Base-by-base conservation (phyloP, 208 protist genomes). In the Porcisia hertigi region DNA sequence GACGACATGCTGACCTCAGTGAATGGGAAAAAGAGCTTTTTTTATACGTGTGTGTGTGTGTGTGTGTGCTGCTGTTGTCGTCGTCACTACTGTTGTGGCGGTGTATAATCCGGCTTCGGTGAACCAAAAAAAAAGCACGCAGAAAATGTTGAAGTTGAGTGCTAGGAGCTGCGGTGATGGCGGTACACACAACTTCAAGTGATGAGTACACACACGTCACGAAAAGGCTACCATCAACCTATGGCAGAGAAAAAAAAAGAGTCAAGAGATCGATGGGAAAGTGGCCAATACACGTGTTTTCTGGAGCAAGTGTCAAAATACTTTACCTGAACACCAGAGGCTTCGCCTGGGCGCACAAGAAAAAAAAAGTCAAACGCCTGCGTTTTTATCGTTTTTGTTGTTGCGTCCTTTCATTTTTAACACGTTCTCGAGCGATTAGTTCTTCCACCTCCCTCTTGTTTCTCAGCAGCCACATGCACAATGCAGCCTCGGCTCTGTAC, bases 1-100 rank as follows among this genome's bases (percentile, higher is more conserved):
- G 74, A 79, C 6, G 66, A 73, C 77, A 81, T 81, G 9, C 23
- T 47, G 52, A 30, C 25, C 9, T 34, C 4, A 2, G 23, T 58
- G 23, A 45, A 14, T 41, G 57, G 30, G 14, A 30, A 47, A 45
- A 16, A 20, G 16, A 9, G 16, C 20, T 60, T 60, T 11, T n/a
- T 60, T n/a, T 60, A 30, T 30, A 30, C 30, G 30, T 30, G 30
- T 30, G 30, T 30, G 30, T 30, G 30, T 30, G 30, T 30, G 30
- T 30, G n/a, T 36, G 64, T n/a, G n/a, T 5, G 20, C 39, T 36
- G 43, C 6, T 45, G 2, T 39, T 41, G 7, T 60, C 16, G 57
- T n/a, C 14, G 47, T 4, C 54, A 49, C 39, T 67, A 34, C 18
- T n/a, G 0, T 20, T 36, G 20, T 49, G 23, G 16, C 25, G 1